phyloP scores from a whole-genome alignment of 2,329 filamentous ascomycete species.

The Huntiella savannae region DNA sequence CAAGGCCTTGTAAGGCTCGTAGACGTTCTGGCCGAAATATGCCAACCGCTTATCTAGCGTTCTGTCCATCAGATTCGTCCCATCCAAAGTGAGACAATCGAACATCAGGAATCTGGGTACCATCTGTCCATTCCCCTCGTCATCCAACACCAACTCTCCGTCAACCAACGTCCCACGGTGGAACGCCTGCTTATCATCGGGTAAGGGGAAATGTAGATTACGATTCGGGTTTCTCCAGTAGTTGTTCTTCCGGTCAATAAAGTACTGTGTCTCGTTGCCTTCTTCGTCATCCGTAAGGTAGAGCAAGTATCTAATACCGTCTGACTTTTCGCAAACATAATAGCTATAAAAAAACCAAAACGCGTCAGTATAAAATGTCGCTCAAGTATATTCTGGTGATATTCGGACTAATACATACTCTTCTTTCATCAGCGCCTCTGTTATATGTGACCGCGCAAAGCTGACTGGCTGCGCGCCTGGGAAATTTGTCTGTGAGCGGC shows the following conservation, averaged over 20 bases:
- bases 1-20: constrained; percentile 47
- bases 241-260: constrained; percentile 96
- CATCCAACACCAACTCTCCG: constrained; percentile 81
- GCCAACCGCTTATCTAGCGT: constrained; percentile 77
- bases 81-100: constrained; percentile 72
- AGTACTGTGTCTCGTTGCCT: constrained; percentile 54
- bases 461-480: constrained; percentile 90
- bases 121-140: constrained; percentile 42
- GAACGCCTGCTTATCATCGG: constrained; percentile 43
- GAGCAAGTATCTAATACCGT: constrained; percentile 87
- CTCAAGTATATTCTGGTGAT: neutral
- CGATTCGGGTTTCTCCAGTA: constrained; percentile 64
- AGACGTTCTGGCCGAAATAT: constrained; percentile 63
- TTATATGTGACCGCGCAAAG: constrained; percentile 63
- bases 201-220: constrained; percentile 62
- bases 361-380: neutral
- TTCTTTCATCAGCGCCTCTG: constrained; percentile 51
- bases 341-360: constrained; percentile 34
- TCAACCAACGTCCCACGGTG: constrained; percentile 73
- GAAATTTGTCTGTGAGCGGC: constrained; percentile 48
- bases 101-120: constrained; percentile 81
- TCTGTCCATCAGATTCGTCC: constrained; percentile 53
- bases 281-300: constrained; percentile 56
- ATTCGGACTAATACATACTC: constrained; percentile 34
- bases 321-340: constrained; percentile 96